These are phyloP conservation scores for Graphilbum ipis-grandicollis DNA, from an alignment of 2,329 filamentous ascomycete species.

Conservation along the genomic window DNA sequence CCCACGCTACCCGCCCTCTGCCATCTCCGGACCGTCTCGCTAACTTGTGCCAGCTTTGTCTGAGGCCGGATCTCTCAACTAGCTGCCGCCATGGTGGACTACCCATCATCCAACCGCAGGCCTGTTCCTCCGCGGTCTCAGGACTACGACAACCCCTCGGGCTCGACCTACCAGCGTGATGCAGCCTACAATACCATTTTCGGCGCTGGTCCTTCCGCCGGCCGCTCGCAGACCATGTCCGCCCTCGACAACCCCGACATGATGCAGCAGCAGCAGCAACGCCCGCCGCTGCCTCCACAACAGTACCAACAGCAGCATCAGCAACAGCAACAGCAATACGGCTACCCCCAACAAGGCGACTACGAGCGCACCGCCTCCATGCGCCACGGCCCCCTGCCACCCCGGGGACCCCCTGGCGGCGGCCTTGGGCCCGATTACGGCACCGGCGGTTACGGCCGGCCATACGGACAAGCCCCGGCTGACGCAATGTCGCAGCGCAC, in stretches of 20 bases:
- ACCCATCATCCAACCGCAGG: constrained; percentile 32
- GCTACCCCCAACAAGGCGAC: constrained; percentile 11
- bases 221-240: constrained; percentile 90
- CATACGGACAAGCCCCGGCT: constrained; percentile 13
- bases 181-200: constrained; percentile 95
- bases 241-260: constrained; percentile 44
- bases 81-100: constrained; percentile 33
- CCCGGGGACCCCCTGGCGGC: constrained; percentile 26
- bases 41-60: not conserved
- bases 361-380: constrained; percentile 43
- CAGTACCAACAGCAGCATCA: constrained; percentile 7
- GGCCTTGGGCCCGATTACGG: not conserved
- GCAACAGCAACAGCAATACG: not conserved
- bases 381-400: constrained; percentile 48
- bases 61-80: constrained; percentile 1
- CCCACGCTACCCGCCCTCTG: no score
- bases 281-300: no score
- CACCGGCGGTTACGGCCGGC: constrained; percentile 14
- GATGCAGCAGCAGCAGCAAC: constrained; percentile 33
- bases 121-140: constrained; percentile 19
- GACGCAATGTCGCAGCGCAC: constrained; percentile 17
- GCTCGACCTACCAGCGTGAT: constrained; percentile 55
- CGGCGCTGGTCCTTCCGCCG: constrained; percentile 67
- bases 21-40: no score
- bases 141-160: constrained; percentile 25